Conservation (phyloP, 768 basidiomycete species). For the Termitomyces sp. region DNA sequence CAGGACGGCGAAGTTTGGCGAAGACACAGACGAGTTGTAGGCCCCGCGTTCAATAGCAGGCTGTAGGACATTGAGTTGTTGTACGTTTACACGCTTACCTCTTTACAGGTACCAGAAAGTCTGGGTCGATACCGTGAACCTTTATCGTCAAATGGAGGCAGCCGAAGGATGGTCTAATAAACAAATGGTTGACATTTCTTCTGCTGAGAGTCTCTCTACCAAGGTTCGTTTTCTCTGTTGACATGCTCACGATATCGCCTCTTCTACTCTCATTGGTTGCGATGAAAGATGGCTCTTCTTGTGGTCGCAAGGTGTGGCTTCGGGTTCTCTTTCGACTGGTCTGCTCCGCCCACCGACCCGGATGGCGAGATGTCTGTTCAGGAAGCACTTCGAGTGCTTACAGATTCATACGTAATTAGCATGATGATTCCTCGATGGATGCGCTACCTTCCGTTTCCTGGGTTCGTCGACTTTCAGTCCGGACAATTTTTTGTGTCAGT, state of each 20-base stretch:
- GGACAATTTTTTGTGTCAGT: neutral
- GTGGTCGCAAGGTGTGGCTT: constrained; percentile 40
- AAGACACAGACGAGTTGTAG: constrained; percentile 37
- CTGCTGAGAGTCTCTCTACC: constrained; percentile 1
- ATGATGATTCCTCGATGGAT: constrained; percentile 5
- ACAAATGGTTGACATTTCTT: constrained; percentile 14
- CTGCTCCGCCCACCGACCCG: constrained; percentile 25
- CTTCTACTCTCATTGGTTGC: constrained; percentile 21
- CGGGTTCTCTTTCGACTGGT: constrained; percentile 37
- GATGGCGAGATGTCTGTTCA: constrained; percentile 34
- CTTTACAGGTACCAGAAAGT: constrained; percentile 25
- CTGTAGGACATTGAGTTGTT: constrained; percentile 20
- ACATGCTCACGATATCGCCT: neutral
- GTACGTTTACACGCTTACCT: neutral
- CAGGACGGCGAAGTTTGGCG: constrained; percentile 36
- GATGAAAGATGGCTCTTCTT: constrained; percentile 32
- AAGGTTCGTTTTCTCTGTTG: neutral
- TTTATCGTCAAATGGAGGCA: constrained; percentile 25
- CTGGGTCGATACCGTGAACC: constrained; percentile 24
- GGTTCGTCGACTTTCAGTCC: neutral
- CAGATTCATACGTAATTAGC: constrained; percentile 18
- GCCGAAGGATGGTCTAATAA: constrained; percentile 20
- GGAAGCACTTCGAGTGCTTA: constrained; percentile 27
- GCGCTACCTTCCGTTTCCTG: constrained; percentile 8
- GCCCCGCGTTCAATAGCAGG: constrained; percentile 36